Evolutionary conservation across 116 monocot species (phyloP).

Genomic region (Posidonia oceanica): DNA sequence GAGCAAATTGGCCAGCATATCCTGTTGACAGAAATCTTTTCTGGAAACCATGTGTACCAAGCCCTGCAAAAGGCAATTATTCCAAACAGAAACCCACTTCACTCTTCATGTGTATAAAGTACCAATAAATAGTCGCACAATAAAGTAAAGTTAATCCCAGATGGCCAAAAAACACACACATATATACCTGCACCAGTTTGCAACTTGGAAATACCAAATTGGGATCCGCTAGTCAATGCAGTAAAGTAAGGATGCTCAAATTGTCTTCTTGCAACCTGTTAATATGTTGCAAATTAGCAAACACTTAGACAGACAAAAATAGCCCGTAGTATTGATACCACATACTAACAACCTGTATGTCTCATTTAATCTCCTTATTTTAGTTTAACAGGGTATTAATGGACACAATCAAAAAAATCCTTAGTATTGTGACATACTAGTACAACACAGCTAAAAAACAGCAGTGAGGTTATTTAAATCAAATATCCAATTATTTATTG

Average conservation of each 20-base stretch:
- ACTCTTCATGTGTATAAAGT: background rate
- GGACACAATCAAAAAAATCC: too few species aligned
- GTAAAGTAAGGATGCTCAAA: slow-evolving; percentile 16
- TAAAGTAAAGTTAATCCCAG: background rate
- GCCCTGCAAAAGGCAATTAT: slow-evolving; percentile 15
- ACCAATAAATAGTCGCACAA: background rate
- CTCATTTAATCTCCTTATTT: too few species aligned
- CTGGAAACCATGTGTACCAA: slow-evolving; percentile 24
- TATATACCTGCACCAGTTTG: slow-evolving; percentile 22
- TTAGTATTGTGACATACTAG: too few species aligned
- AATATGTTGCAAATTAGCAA: background rate
- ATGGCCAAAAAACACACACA: background rate
- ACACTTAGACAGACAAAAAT: background rate
- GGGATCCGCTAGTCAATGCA: slow-evolving; percentile 12
- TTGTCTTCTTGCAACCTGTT: slow-evolving; percentile 35
- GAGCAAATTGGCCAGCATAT: slow-evolving; percentile 58
- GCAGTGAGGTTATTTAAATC: too few species aligned
- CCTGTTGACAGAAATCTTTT: slow-evolving; percentile 49
- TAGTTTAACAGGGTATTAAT: too few species aligned
- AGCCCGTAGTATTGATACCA: background rate
- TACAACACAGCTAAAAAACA: too few species aligned
- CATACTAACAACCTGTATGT: background rate
- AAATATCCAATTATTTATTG: too few species aligned
- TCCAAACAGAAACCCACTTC: background rate
- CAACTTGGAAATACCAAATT: slow-evolving; percentile 6